Conservation (phyloP, 192 early-diverging fungal genomes). For the Funneliformis geosporum region DNA sequence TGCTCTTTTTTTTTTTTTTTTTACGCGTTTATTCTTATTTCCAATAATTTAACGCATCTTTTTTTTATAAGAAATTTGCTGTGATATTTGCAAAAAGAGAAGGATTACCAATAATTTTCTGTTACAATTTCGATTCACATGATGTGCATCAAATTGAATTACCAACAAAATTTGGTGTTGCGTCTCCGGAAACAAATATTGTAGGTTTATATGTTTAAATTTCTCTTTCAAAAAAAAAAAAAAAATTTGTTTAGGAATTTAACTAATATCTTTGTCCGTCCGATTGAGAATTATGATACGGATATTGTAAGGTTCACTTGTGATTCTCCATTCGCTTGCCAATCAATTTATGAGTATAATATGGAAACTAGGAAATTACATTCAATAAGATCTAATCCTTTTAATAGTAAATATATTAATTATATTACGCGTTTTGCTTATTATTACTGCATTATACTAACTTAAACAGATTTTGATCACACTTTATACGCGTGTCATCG, state of each 20-base stretch:
- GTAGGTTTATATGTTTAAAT: slow-evolving; percentile 32
- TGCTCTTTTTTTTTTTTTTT: neutral
- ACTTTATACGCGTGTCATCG: slow-evolving; percentile 49
- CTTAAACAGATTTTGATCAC: slow-evolving; percentile 45
- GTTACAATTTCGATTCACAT: slow-evolving; percentile 45
- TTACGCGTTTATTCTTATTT: neutral
- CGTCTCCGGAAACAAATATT: slow-evolving; percentile 61
- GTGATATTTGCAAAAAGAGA: slow-evolving; percentile 54
- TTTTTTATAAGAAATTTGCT: slow-evolving; percentile 41
- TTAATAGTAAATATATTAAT: slow-evolving; percentile 48
- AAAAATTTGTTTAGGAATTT: neutral
- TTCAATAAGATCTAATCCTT: slow-evolving; percentile 46
- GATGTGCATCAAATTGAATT: slow-evolving; percentile 47
- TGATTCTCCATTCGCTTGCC: slow-evolving; percentile 64
- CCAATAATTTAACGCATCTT: neutral
- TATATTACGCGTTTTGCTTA: neutral
- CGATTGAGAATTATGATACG: slow-evolving; percentile 52
- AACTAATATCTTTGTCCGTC: no score
- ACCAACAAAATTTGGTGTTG: slow-evolving; percentile 57
- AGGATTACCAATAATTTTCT: slow-evolving; percentile 56
- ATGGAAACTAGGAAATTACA: slow-evolving; percentile 51
- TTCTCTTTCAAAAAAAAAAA: no score
- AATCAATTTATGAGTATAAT: slow-evolving; percentile 69
- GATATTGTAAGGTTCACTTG: slow-evolving; percentile 61
- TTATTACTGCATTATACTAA: neutral